Percentiles rank a stretch among this genome's conserved stretches.
phyloP scores from a whole-genome alignment of 257 asterid species.

The Phtheirospermum japonicum region DNA sequence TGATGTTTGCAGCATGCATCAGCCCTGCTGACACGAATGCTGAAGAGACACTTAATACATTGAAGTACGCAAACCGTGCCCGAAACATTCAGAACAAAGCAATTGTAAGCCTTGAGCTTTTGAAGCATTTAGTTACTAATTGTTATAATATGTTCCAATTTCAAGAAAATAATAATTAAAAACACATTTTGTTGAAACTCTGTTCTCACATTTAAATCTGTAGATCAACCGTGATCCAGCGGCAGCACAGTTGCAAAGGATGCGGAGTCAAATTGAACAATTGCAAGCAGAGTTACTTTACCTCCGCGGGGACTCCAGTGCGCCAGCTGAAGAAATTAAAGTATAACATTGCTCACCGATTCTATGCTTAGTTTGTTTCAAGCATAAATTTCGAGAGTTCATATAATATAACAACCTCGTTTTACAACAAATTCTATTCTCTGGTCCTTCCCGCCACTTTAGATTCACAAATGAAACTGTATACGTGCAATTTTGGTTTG shows the following conservation, averaged over 20 bases:
- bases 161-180: neutral
- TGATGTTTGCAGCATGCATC: conserved; percentile 59
- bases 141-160: conserved; percentile 4
- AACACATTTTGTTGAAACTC: neutral
- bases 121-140: conserved; percentile 3
- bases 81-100: conserved; percentile 95
- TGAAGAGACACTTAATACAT: conserved; percentile 88
- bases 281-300: conserved; percentile 84
- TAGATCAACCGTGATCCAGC: conserved; percentile 90
- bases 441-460: no score
- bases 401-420: neutral
- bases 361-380: conserved; percentile 19
- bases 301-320: conserved; percentile 69
- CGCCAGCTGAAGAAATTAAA: conserved; percentile 80
- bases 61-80: conserved; percentile 93
- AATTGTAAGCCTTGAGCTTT: conserved; percentile 52
- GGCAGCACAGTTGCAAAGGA: conserved; percentile 73
- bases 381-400: neutral
- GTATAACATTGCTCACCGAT: conserved; percentile 33
- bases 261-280: conserved; percentile 90
- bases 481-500: neutral
- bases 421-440: no score
- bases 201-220: conserved; percentile 21
- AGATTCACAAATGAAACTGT: neutral
- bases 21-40: conserved; percentile 98